phyloP scores from a whole-genome alignment of 2,329 filamentous ascomycete genomes.

The Hypoxylon rubiginosum region DNA sequence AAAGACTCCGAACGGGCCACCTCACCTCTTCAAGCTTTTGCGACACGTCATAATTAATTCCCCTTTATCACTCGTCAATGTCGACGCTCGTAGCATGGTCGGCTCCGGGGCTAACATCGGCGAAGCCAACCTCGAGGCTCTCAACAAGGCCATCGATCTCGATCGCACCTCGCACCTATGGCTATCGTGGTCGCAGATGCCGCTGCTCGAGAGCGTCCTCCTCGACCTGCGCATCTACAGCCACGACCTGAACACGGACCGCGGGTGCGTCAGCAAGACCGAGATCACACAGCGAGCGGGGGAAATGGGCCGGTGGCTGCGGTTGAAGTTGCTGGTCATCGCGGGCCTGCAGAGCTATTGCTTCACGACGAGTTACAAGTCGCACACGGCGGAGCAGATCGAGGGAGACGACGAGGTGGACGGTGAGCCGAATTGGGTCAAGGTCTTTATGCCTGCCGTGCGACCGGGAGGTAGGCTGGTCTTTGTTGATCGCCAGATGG shows the following conservation, averaged over 20 bases:
- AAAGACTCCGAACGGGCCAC: neutral
- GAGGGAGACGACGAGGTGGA: conserved; percentile 39
- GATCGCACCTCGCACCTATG: conserved; percentile 43
- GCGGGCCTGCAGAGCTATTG: conserved; percentile 47
- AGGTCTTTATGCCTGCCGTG: conserved; percentile 42
- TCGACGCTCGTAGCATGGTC: conserved; percentile 21
- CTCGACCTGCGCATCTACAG: conserved; percentile 48
- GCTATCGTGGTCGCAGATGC: conserved; percentile 48
- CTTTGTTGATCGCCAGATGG: conserved; percentile 42
- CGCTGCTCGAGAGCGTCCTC: conserved; percentile 44
- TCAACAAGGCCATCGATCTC: conserved; percentile 39
- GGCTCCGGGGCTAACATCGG: conserved; percentile 1
- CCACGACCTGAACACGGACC: conserved; percentile 42
- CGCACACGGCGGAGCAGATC: conserved; percentile 26
- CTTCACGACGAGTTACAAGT: conserved; percentile 33
- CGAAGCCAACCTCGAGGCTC: conserved; percentile 10
- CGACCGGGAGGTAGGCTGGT: conserved; percentile 44
- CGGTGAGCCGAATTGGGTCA: conserved; percentile 48
- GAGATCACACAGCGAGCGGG: conserved; percentile 38
- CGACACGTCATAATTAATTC: conserved; percentile 45
- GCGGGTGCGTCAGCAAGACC: conserved; percentile 38
- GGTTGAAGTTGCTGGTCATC: conserved; percentile 44
- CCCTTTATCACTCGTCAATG: conserved; percentile 35
- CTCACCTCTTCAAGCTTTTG: conserved; percentile 35
- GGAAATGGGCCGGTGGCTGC: conserved; percentile 45